A percentile compares a stretch with the other conserved stretches of the same genome.
These are phyloP conservation scores for Exophiala lecanii-corni DNA, from an alignment of 2,329 filamentous ascomycete genomes.

Conservation along the genomic window DNA sequence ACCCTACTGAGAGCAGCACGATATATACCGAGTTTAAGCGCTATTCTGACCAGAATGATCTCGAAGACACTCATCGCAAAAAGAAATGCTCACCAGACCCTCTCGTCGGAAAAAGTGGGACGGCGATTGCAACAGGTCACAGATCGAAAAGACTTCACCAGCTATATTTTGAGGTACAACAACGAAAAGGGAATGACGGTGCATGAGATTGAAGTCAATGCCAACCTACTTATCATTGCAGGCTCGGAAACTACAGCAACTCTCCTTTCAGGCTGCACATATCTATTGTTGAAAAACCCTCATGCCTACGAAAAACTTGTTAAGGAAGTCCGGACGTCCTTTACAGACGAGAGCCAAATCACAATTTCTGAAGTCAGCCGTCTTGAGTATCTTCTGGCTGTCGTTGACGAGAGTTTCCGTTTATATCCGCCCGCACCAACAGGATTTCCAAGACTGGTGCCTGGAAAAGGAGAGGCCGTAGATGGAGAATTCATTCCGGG, in stretches of 20 bases:
- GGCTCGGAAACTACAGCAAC: slow-evolving; percentile 29
- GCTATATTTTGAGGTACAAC: slow-evolving; percentile 10
- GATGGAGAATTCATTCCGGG: slow-evolving; percentile 15
- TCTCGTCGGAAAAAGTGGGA: slow-evolving; percentile 1
- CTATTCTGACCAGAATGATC: background rate
- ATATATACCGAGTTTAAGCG: background rate
- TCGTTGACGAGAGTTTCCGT: slow-evolving; percentile 31
- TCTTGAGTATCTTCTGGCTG: slow-evolving; percentile 20
- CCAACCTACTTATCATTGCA: slow-evolving; percentile 23
- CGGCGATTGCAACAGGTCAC: slow-evolving; percentile 1
- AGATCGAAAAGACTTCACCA: slow-evolving; percentile 13
- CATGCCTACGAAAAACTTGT: slow-evolving; percentile 23
- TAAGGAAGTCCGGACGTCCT: slow-evolving; percentile 28
- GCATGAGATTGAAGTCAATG: slow-evolving; percentile 13
- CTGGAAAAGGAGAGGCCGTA: slow-evolving; percentile 15
- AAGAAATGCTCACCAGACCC: background rate
- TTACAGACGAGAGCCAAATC: slow-evolving; percentile 33
- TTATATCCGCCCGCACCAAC: slow-evolving; percentile 31
- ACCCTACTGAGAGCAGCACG: background rate
- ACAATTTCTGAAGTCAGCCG: background rate
- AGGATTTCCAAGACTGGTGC: slow-evolving; percentile 29
- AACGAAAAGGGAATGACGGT: slow-evolving; percentile 20
- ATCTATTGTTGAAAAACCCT: slow-evolving; percentile 27
- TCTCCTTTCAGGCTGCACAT: slow-evolving; percentile 22
- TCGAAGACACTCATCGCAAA: background rate